Evolutionary conservation across 208 protist genomes (phyloP).

Genomic region (Phytomonas sp.): DNA sequence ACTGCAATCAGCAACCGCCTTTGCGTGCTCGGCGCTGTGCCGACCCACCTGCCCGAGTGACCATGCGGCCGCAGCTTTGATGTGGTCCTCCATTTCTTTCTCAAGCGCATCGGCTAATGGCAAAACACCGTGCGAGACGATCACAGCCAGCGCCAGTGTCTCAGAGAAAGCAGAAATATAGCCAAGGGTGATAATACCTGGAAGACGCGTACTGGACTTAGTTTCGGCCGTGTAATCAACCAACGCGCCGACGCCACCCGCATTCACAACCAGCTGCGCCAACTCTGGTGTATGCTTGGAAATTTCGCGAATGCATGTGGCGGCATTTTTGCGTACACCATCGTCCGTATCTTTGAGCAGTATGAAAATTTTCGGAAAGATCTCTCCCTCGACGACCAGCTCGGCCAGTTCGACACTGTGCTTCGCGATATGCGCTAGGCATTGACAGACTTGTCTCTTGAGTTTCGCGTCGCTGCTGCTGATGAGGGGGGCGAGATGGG

Average conservation of each 20-base stretch:
- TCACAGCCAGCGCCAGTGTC: constrained; percentile 94
- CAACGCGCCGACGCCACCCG: constrained; percentile 94
- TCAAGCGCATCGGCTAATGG: constrained; percentile 91
- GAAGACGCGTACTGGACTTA: constrained; percentile 85
- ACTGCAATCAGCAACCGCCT: constrained; percentile 94
- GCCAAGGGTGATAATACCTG: constrained; percentile 97
- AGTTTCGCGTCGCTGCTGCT: constrained; percentile 91
- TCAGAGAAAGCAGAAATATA: constrained; percentile 98
- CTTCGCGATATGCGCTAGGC: constrained; percentile 96
- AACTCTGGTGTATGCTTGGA: constrained; percentile 98
- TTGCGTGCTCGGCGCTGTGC: constrained; percentile 96
- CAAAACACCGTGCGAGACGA: constrained; percentile 90
- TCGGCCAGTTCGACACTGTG: constrained; percentile 97
- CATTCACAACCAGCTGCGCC: constrained; percentile 96
- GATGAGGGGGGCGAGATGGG: constrained; percentile 96
- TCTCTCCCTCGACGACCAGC: constrained; percentile 97
- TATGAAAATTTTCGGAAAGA: constrained; percentile 95
- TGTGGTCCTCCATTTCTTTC: constrained; percentile 91
- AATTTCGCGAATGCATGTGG: constrained; percentile 95
- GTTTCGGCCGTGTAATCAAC: constrained; percentile 96
- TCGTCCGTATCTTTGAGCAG: constrained; percentile 95
- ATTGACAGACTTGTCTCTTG: constrained; percentile 93
- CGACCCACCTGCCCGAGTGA: constrained; percentile 94
- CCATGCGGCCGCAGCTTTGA: constrained; percentile 92
- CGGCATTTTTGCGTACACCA: constrained; percentile 95